These are phyloP conservation scores for Suhomyces ambrosiae DNA, from an alignment of 1,139 yeast species.

Conservation along the genomic window DNA sequence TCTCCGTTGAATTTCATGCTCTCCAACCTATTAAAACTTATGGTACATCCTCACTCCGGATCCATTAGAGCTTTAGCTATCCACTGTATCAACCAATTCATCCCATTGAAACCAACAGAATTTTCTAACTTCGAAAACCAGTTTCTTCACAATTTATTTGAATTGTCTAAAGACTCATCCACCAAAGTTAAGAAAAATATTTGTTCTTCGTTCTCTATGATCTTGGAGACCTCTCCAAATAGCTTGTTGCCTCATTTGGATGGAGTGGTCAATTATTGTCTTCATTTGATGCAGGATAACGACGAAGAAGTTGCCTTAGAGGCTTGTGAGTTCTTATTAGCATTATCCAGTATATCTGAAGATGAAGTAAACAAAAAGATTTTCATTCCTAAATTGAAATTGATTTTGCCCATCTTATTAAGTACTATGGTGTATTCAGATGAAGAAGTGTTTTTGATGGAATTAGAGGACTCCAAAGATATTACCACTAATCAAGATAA, in stretches of 20 bases:
- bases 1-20: slow-evolving; percentile 70
- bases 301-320: slow-evolving; percentile 82
- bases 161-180: slow-evolving; percentile 60
- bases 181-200: slow-evolving; percentile 70
- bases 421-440: slow-evolving; percentile 87
- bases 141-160: slow-evolving; percentile 64
- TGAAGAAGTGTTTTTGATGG: slow-evolving; percentile 72
- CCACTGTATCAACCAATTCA: slow-evolving; percentile 75
- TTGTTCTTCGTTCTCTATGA: slow-evolving; percentile 73
- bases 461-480: slow-evolving; percentile 69
- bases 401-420: slow-evolving; percentile 73
- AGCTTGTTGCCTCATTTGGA: slow-evolving; percentile 76
- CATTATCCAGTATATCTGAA: slow-evolving; percentile 59
- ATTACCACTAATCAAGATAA: slow-evolving; percentile 71
- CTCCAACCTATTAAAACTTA: slow-evolving; percentile 60
- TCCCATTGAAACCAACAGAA: slow-evolving; percentile 67
- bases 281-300: slow-evolving; percentile 71
- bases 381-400: slow-evolving; percentile 58
- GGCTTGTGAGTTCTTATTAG: slow-evolving; percentile 88
- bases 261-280: slow-evolving; percentile 82
- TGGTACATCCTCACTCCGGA: slow-evolving; percentile 38
- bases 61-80: slow-evolving; percentile 65
- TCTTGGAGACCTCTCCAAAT: slow-evolving; percentile 80
- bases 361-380: slow-evolving; percentile 52
- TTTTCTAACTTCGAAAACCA: slow-evolving; percentile 66